Evolutionary conservation across 2,329 filamentous ascomycete genomes (phyloP), one percentile per base, ranked within the genome.

Genomic region (Claviceps humidiphila): DNA sequence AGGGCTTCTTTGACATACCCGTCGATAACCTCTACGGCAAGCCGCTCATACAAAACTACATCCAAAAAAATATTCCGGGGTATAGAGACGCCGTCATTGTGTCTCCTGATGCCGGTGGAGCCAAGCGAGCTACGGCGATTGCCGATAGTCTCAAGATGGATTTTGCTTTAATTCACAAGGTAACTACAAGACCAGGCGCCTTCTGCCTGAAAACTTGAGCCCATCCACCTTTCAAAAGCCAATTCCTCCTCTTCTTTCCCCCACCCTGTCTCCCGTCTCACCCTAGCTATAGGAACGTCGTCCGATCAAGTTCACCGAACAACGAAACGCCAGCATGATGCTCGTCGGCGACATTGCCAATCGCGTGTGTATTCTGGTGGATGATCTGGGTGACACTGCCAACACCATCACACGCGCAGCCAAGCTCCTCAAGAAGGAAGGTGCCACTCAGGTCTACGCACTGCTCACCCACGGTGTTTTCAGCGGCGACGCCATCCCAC

Each of bases 111-210:
- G 93, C 93, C 41, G 93, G 93, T 60, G 93, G 93, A 58, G 93
- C 93, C 47, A 98, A 98, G 75, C 82, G 93, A 59, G 93, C 93
- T 20, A 96, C 93, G 37, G 86, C 89, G 47, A 95, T 98, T 67
- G 91, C 93, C 13, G 93, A 98, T 70, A 84, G 85, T 56, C 78
- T 97, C 57, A 87, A 89, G 59, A 89, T 96, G 76, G 89, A 93
- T 54, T 97, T 98, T 72, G 93, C 93, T 47, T 80, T 98, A 54
- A 98, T 98, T 63, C 93, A 98, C 76, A 98, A 97, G 84, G 89
- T 70, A 68, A 63, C 14, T 54, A 43, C 48, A 38, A 9, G 6
- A 17, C 30, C 14, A n/a, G 37, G 39, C 17, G 40, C 9, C 40
- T 22, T 9, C 30, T 34, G 9, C 30, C 9, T 11, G 30, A 34